phyloP scores from a whole-genome alignment of 2,329 filamentous ascomycete genomes.

The Sporothrix globosa region DNA sequence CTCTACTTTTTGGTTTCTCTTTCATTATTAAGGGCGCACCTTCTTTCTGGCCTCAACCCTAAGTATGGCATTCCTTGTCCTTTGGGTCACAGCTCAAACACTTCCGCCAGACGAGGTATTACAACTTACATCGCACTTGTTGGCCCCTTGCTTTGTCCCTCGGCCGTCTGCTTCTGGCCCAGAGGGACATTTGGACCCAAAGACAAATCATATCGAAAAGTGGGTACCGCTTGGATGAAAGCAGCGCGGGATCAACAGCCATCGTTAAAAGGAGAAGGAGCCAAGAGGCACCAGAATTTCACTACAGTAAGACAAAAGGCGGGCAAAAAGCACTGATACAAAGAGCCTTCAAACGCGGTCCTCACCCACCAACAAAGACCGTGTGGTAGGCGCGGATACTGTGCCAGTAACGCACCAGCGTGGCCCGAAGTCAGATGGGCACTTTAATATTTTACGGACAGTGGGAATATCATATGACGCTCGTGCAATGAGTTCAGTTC shows the following conservation, averaged over 20 bases:
- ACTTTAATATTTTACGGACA: not conserved
- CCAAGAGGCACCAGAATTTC: conserved; percentile 7
- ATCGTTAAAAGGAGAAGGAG: not conserved
- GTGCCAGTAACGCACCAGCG: not conserved
- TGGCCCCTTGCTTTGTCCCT: conserved; percentile 18
- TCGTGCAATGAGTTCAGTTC: not conserved
- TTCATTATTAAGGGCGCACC: not conserved
- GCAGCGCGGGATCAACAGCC: conserved; percentile 23
- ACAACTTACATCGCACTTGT: not conserved
- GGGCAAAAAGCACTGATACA: conserved; percentile 5
- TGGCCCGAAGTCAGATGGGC: not conserved
- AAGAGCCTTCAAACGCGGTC: not conserved
- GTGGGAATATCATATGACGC: conserved; percentile 13
- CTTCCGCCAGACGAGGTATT: not conserved
- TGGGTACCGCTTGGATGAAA: conserved; percentile 28
- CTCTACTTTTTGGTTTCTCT: not conserved
- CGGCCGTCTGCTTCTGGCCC: conserved; percentile 13
- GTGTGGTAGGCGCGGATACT: conserved; percentile 9
- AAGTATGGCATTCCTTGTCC: not conserved
- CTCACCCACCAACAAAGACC: not conserved
- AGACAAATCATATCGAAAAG: conserved; percentile 18
- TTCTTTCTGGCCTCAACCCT: too few relatives aligned
- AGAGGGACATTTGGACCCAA: not conserved
- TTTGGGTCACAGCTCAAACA: not conserved
- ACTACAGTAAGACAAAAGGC: conserved; percentile 3